Evolutionary conservation across 2,329 filamentous ascomycete genomes (phyloP), one percentile per base, ranked within the genome.

Genomic region (Pseudogymnoascus destructans): DNA sequence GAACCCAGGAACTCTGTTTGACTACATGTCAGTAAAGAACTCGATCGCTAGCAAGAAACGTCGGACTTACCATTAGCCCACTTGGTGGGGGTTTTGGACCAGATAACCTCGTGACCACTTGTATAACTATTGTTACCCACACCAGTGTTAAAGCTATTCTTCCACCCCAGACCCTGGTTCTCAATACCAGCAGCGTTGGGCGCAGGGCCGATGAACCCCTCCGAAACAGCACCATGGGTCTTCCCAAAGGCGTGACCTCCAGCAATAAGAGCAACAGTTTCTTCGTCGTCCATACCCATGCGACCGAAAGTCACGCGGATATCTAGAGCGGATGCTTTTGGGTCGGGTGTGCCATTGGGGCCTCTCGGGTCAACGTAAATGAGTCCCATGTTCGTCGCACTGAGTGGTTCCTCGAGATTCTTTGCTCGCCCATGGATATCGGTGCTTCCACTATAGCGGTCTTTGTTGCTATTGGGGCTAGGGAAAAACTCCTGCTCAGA

Each of bases 311-410:
- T 80, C 57, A 73, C 74, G 63, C 79, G 77, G 66, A 82, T 82
- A 66, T 82, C 79, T 59, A 75, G 70, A 46, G 75, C 79, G 19
- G 79, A 73, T 15, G 77, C 77, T 42, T 77, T 68, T 10, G 79
- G 76, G 65, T 82, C 79, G 7, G 78, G 79, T 35, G 76, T 73
- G 61, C 77, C 78, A 63, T 82, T 76, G 15, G 79, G 79, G 27
- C 79, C 79, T 67, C 81, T 77, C 13, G 79, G 79, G 70, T 82
- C 81, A 63, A 82, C 79, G 67, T 82, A 82, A 68, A 82, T 82
- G 66, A 82, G 69, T 68, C 79, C 79, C 77, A 81, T 81, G 69
- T 81, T 77, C 9, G 78, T 72, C 19, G 79, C 77, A 25, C 73
- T 78, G 57, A 82, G 66, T 6, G 79, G 79, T 66, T 75, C 68